A percentile compares a stretch with the other conserved stretches of the same genome.
Conservation (phyloP, 2,329 filamentous ascomycete species). For the Dothistroma pini region DNA sequence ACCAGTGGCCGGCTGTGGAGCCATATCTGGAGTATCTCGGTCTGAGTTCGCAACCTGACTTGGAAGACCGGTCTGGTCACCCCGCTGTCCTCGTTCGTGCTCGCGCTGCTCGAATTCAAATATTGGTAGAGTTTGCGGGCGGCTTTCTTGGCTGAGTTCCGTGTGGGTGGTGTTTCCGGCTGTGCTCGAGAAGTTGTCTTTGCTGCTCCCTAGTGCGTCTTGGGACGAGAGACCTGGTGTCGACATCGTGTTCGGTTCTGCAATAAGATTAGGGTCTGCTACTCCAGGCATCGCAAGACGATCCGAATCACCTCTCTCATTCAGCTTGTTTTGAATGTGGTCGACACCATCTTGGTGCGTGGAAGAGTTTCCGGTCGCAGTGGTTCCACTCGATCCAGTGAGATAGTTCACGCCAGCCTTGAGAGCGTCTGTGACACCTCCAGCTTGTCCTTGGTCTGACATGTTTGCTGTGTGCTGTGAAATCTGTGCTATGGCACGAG, state of each 20-base stretch:
- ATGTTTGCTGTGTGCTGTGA: background rate
- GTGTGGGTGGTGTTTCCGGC: background rate
- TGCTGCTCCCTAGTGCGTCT: background rate
- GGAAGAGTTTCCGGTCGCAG: background rate
- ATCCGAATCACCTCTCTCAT: background rate
- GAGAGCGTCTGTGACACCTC: background rate
- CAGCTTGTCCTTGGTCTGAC: background rate
- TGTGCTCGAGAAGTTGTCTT: background rate
- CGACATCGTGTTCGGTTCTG: background rate
- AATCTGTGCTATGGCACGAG: background rate
- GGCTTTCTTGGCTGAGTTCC: background rate
- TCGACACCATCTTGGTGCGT: background rate
- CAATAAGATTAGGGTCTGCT: background rate
- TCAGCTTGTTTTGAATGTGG: constrained; percentile 1
- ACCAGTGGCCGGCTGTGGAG: background rate
- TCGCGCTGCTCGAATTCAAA: background rate
- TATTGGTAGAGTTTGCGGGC: background rate
- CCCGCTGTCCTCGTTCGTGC: background rate
- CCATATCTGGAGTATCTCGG: background rate
- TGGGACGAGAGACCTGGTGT: background rate
- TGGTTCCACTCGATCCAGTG: background rate
- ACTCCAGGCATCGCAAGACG: background rate
- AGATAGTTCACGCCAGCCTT: background rate
- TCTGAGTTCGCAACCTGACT: background rate
- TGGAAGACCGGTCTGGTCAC: background rate